phyloP scores from a whole-genome alignment of 306 rosid species.

The Amphicarpaea edgeworthii region DNA sequence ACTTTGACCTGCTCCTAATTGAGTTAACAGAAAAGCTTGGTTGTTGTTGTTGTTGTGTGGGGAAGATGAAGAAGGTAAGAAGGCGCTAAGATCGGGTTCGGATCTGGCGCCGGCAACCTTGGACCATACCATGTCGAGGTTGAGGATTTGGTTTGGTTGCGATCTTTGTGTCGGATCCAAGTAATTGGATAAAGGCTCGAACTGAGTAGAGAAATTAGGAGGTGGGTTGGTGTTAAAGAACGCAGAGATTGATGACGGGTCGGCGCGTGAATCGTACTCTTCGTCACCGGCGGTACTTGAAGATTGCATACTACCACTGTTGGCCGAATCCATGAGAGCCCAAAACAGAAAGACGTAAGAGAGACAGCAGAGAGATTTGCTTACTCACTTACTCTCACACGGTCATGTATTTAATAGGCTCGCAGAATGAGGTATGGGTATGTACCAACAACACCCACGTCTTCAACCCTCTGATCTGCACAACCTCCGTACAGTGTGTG shows the following conservation, averaged over 20 bases:
- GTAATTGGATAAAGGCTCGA: slow-evolving; percentile 68
- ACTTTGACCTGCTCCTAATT: slow-evolving; percentile 44
- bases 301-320: slow-evolving; percentile 90
- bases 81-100: slow-evolving; percentile 60
- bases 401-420: slow-evolving; percentile 42
- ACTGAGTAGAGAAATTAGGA: not conserved
- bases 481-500: slow-evolving; percentile 40
- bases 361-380: slow-evolving; percentile 47
- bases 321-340: slow-evolving; percentile 75
- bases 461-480: no score
- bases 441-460: slow-evolving; percentile 20
- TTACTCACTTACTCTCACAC: not conserved
- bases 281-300: slow-evolving; percentile 87
- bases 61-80: slow-evolving; percentile 45
- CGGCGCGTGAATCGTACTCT: slow-evolving; percentile 85
- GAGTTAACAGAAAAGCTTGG: slow-evolving; percentile 56
- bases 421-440: slow-evolving; percentile 31
- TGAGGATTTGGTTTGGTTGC: slow-evolving; percentile 36
- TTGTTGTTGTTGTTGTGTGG: slow-evolving; percentile 11
- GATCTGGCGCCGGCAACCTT: slow-evolving; percentile 55
- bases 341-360: slow-evolving; percentile 49
- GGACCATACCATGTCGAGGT: slow-evolving; percentile 68
- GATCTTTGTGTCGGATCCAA: slow-evolving; percentile 60
- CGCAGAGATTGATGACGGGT: slow-evolving; percentile 54
- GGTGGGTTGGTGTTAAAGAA: slow-evolving; percentile 47